Conservation (phyloP, 768 basidiomycete genomes). For the Leucosporidium creatinivorum region DNA sequence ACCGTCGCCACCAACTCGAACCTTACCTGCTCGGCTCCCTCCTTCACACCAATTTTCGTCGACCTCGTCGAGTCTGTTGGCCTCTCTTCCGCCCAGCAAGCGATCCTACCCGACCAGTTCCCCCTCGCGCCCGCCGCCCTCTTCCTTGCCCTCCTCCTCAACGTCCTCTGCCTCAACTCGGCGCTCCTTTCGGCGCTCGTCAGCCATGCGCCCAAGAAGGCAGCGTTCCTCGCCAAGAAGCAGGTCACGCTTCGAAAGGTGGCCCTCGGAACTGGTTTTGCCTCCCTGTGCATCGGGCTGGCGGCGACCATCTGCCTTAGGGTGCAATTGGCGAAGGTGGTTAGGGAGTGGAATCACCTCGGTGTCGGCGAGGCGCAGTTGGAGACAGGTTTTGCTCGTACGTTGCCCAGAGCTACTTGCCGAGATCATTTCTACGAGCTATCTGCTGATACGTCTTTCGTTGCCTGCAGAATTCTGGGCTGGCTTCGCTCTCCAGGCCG, state of each 20-base stretch:
- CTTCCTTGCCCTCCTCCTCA: constrained; percentile 21
- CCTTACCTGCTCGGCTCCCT: constrained; percentile 6
- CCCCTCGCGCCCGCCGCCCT: constrained; percentile 20
- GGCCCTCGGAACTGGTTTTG: constrained; percentile 3
- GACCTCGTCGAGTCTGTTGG: constrained; percentile 4
- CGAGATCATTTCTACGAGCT: too few relatives aligned
- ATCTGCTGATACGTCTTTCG: background rate
- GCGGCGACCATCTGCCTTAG: constrained; percentile 6
- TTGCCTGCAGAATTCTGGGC: constrained; percentile 21
- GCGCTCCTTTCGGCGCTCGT: constrained; percentile 5
- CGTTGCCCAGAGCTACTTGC: background rate
- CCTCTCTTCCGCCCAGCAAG: background rate
- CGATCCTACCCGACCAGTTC: constrained; percentile 22
- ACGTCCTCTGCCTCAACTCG: constrained; percentile 12
- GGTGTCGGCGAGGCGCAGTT: background rate
- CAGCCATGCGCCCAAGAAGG: constrained; percentile 7
- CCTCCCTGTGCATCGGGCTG: background rate
- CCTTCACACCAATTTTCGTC: constrained; percentile 27
- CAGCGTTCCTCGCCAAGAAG: background rate
- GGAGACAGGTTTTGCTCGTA: constrained; percentile 13
- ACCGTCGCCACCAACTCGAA: background rate
- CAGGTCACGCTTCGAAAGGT: constrained; percentile 9
- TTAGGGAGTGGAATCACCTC: background rate
- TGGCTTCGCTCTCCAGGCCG: background rate
- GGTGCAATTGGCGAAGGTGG: constrained; percentile 1